A percentile compares a stretch with the other conserved stretches of the same genome.
These are phyloP conservation scores for Choiromyces venosus DNA, from an alignment of 495 filamentous ascomycete species.

Conservation along the genomic window DNA sequence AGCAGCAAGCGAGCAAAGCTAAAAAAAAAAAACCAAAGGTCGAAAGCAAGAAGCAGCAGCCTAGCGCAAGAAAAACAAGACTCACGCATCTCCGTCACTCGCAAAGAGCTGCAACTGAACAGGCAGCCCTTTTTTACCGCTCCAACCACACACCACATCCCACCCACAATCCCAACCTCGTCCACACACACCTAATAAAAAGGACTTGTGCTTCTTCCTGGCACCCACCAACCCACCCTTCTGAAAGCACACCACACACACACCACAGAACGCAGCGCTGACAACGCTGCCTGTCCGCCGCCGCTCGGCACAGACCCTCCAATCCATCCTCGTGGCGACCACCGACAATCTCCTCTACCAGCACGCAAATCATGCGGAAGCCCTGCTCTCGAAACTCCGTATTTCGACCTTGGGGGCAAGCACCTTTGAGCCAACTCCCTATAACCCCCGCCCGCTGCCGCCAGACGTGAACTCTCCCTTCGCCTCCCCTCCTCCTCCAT, in stretches of 20 bases:
- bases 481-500: conserved; percentile 39
- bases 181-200: not conserved
- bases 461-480: conserved; percentile 39
- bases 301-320: conserved; percentile 6
- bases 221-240: not conserved
- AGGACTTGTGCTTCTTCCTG: not conserved
- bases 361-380: conserved; percentile 40
- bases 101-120: not conserved
- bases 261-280: not conserved
- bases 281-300: conserved; percentile 1
- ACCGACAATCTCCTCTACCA: conserved; percentile 38
- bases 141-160: not conserved
- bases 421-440: conserved; percentile 36
- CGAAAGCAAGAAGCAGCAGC: not conserved
- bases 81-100: conserved; percentile 4
- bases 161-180: conserved; percentile 1
- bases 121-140: not conserved
- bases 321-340: conserved; percentile 30
- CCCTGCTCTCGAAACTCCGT: conserved; percentile 41
- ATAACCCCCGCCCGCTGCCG: conserved; percentile 21
- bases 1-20: not conserved
- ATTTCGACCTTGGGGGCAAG: conserved; percentile 35
- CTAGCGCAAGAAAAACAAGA: not conserved
- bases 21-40: not conserved
- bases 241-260: not conserved